Evolutionary conservation across 2,329 filamentous ascomycete species (phyloP), one percentile per base, ranked within the genome.

Genomic region (Sclerotinia sclerotiorum): DNA sequence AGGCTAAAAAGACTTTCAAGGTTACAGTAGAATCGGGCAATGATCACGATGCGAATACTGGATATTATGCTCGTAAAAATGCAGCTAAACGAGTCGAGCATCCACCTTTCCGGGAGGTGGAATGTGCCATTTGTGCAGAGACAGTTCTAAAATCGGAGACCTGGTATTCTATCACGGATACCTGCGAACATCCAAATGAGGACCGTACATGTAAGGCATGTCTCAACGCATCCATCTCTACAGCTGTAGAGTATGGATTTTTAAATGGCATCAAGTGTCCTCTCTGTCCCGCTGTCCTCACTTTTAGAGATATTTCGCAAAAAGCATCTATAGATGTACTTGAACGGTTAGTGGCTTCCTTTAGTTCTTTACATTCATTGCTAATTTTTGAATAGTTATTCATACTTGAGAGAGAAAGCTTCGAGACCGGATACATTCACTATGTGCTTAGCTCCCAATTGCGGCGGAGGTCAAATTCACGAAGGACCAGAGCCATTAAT

Each of bases 381-480:
- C 11, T 54, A 46, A 62, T 13, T 27, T 35, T 39, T 5, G 15
- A 15, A 48, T 32, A 67, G 65, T 27, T 67, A 62, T 24, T 3
- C 3, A 2, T 67, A 67, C 42, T 51, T 67, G 24, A 27, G 35
- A 44, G 56, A 67, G 29, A 62, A 19, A 5, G n/a, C 56, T 3
- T 62, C 46, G 6, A 62, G 65, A 19, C 56, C 65, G 6, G 48
- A 51, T 1, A 62, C 51, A 21, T 67, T 62, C 5, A 44, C 44
- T 1, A 42, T 62, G 48, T 75, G 74, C 68, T 68, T 75, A 24
- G 68, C 58, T 8, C 71, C 68, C 0, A 56, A 67, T 3, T 75
- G 74, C 42, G 69, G 68, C 15, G 44, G 35, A 4, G 70, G 72
- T 21, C 73, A 75, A 48, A 62, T 68, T 19, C 71, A 74, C n/a